phyloP scores from a whole-genome alignment of 2,329 filamentous ascomycete genomes.

The Coniochaeta sp. region DNA sequence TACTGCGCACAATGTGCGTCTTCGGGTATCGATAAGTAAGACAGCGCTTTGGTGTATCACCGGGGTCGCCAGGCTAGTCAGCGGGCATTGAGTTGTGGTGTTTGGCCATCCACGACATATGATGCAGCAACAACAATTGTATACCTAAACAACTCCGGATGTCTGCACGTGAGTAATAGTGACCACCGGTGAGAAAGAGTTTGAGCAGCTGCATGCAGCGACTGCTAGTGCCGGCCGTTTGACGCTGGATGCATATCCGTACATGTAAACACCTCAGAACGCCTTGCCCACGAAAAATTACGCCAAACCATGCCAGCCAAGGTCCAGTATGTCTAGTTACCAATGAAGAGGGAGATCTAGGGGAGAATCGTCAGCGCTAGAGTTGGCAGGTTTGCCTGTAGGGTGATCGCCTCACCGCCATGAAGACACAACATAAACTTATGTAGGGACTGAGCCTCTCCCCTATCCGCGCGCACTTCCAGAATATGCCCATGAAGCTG shows the following conservation, averaged over 20 bases:
- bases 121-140: not conserved
- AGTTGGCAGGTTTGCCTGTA: not conserved
- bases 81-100: too few species aligned
- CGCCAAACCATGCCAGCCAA: not conserved
- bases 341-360: slow-evolving; percentile 9
- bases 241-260: not conserved
- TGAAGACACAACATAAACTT: slow-evolving; percentile 83
- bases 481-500: slow-evolving; percentile 79
- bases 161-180: not conserved
- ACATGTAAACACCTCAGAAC: not conserved
- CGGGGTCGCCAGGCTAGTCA: too few species aligned
- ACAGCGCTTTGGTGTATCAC: not conserved
- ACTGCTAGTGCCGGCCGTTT: not conserved
- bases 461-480: slow-evolving; percentile 90
- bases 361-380: not conserved
- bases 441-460: slow-evolving; percentile 93
- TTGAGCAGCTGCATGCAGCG: not conserved
- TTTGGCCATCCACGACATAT: not conserved
- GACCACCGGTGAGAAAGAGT: not conserved
- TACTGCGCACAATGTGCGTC: not conserved
- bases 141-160: not conserved
- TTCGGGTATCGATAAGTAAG: not conserved
- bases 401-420: slow-evolving; percentile 62
- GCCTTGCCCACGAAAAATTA: not conserved
- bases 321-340: slow-evolving; percentile 4